Evolutionary conservation across 345 rosid genomes (phyloP).

Genomic region (Gossypium rotundifolium): DNA sequence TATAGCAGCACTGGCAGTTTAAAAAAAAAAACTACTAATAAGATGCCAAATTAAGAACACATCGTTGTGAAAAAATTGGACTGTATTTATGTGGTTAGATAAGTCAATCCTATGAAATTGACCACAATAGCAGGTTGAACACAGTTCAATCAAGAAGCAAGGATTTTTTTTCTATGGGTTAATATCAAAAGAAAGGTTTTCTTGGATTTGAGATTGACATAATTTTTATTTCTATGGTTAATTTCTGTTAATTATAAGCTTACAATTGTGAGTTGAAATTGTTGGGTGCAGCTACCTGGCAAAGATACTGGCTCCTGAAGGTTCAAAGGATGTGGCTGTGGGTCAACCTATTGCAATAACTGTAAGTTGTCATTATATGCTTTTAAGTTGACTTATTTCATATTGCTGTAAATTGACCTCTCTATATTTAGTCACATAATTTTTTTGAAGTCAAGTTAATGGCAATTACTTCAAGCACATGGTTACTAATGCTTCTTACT

Average conservation of each 20-base stretch:
- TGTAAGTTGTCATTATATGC: constrained; percentile 31
- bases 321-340: constrained; percentile 62
- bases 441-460: constrained; percentile 4
- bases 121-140: not conserved
- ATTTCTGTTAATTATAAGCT: constrained; percentile 1
- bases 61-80: not conserved
- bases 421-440: not conserved
- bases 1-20: not conserved
- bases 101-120: not conserved
- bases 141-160: not conserved
- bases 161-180: not conserved
- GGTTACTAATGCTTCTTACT: constrained; percentile 21
- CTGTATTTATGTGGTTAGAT: not conserved
- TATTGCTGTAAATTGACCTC: not conserved
- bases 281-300: constrained; percentile 49
- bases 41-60: not conserved
- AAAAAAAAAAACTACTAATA: not conserved
- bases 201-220: not conserved
- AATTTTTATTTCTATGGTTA: not conserved
- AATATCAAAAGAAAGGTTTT: not conserved
- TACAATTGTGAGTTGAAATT: constrained; percentile 12
- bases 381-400: not conserved
- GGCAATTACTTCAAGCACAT: constrained; percentile 11
- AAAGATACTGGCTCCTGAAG: constrained; percentile 63
- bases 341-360: constrained; percentile 65